phyloP scores from a whole-genome alignment of 345 rosid genomes.

The Syzygium jambos region DNA sequence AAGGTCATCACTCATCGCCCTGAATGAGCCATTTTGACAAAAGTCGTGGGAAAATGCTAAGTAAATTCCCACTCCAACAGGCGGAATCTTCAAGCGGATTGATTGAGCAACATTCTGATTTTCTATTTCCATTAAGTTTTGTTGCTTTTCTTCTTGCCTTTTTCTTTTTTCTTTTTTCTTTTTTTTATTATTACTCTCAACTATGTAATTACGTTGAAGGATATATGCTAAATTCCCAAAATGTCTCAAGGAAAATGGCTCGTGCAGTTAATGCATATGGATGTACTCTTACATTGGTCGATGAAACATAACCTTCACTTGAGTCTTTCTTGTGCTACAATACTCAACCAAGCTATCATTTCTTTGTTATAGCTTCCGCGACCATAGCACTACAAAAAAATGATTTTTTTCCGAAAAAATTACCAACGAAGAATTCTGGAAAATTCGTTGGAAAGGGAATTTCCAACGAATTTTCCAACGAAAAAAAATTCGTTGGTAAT shows the following conservation, averaged over 20 bases:
- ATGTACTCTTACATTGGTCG: not conserved
- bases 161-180: too few species aligned
- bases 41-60: not conserved
- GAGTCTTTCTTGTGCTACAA: not conserved
- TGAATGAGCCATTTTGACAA: not conserved
- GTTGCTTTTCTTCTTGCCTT: not conserved
- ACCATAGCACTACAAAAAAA: too few species aligned
- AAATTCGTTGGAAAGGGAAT: too few species aligned
- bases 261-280: not conserved
- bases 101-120: not conserved
- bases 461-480: too few species aligned
- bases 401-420: too few species aligned
- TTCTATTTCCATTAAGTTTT: not conserved
- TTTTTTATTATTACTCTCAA: too few species aligned
- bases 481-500: too few species aligned
- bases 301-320: not conserved
- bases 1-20: not conserved
- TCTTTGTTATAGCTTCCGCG: not conserved
- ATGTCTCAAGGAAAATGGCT: not conserved
- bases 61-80: not conserved
- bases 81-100: not conserved
- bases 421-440: too few species aligned
- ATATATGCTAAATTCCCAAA: too few species aligned
- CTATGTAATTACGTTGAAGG: too few species aligned
- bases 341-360: too few species aligned